Conservation (phyloP, 2,329 filamentous ascomycete genomes). For the Metarhizium rileyi region DNA sequence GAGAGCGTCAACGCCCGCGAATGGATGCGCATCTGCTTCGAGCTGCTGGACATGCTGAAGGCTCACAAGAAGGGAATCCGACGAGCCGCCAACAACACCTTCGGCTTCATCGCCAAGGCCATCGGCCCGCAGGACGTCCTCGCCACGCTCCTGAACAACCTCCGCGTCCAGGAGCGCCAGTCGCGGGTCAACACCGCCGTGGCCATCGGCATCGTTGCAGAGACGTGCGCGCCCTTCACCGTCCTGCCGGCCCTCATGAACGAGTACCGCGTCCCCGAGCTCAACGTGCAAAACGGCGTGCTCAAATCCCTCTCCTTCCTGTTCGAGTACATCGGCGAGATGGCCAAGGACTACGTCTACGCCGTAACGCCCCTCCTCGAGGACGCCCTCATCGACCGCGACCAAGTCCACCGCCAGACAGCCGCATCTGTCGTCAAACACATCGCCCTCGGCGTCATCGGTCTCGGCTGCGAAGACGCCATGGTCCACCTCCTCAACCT, state of each 20-base stretch:
- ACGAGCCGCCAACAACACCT: constrained; percentile 97
- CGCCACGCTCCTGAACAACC: constrained; percentile 89
- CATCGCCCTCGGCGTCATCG: constrained; percentile 93
- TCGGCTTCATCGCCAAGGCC: constrained; percentile 98
- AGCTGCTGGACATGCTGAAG: constrained; percentile 97
- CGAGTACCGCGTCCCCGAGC: constrained; percentile 94
- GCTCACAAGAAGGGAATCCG: constrained; percentile 99
- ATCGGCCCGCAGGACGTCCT: constrained; percentile 97
- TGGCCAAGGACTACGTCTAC: constrained; percentile 99
- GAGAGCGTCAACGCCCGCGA: constrained; percentile 95
- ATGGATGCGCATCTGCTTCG: constrained; percentile 99
- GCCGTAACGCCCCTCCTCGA: constrained; percentile 92
- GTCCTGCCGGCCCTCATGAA: constrained; percentile 99
- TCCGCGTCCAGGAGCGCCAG: constrained; percentile 94
- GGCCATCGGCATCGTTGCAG: constrained; percentile 95
- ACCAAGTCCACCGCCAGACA: constrained; percentile 96
- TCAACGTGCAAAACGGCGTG: constrained; percentile 98
- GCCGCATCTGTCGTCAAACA: constrained; percentile 97
- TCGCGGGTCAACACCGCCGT: constrained; percentile 97
- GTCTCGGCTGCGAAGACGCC: constrained; percentile 92
- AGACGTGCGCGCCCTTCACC: constrained; percentile 96
- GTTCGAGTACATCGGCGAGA: constrained; percentile 98
- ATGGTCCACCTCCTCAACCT: constrained; percentile 97
- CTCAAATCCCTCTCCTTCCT: constrained; percentile 94
- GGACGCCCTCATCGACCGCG: constrained; percentile 92